Conservation (phyloP, 1,284 basidiomycete species). For the Rhodotorula sp. region DNA sequence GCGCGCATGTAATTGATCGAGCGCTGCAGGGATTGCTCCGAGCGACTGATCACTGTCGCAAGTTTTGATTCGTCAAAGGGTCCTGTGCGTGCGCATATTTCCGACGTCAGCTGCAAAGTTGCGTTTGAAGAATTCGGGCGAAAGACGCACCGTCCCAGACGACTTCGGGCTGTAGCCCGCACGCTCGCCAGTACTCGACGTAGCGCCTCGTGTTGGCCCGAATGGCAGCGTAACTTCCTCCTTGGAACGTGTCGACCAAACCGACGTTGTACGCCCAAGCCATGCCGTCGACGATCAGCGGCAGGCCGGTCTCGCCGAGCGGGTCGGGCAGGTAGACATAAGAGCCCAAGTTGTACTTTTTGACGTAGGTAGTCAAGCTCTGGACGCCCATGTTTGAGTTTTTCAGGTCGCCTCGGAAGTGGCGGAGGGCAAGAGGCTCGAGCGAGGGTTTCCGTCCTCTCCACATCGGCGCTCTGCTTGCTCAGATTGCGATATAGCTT, state of each 20-base stretch:
- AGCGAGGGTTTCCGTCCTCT: no score
- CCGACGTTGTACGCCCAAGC: conserved; percentile 32
- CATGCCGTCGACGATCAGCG: conserved; percentile 23
- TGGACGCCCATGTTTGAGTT: conserved; percentile 33
- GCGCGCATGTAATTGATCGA: conserved; percentile 30
- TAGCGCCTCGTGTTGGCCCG: conserved; percentile 4
- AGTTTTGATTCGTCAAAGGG: conserved; percentile 31
- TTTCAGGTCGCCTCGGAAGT: no score
- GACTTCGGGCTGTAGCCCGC: conserved; percentile 32
- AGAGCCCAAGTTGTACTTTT: conserved; percentile 20
- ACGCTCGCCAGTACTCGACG: conserved; percentile 25
- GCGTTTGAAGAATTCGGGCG: not conserved
- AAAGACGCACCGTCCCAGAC: conserved; percentile 37
- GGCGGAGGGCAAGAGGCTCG: no score
- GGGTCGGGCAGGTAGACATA: conserved; percentile 3
- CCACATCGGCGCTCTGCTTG: no score
- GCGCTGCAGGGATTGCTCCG: conserved; percentile 25
- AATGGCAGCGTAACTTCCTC: conserved; percentile 29
- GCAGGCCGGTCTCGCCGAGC: not conserved
- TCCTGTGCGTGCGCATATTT: conserved; percentile 1
- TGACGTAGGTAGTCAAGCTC: conserved; percentile 32
- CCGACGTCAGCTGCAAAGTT: not conserved
- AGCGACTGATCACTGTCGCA: conserved; percentile 25
- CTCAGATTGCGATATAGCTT: no score
- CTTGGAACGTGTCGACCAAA: conserved; percentile 22